Conservation (phyloP, 1,284 basidiomycete species). For the Chalciporus sp. region DNA sequence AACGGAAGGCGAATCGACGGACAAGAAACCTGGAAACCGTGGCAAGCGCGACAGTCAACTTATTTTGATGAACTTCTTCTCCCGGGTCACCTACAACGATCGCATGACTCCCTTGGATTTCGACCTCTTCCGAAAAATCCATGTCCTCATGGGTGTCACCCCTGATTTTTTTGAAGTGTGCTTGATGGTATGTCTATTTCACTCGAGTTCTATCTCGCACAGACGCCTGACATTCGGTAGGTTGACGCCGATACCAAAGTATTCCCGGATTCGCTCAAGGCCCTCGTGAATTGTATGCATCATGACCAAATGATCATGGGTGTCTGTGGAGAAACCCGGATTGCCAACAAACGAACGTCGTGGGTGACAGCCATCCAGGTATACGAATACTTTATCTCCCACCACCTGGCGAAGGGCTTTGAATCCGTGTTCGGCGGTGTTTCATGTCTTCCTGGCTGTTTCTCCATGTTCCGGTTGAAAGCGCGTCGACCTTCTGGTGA, state of each 20-base stretch:
- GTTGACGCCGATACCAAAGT: conserved; percentile 98
- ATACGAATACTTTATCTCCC: conserved; percentile 99
- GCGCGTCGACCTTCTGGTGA: conserved; percentile 85
- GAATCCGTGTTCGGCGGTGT: conserved; percentile 99
- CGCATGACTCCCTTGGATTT: conserved; percentile 98
- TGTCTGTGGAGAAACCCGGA: conserved; percentile 97
- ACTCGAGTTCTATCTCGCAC: not conserved
- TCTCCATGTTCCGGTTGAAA: conserved; percentile 99
- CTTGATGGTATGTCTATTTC: conserved; percentile 77
- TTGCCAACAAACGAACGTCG: conserved; percentile 96
- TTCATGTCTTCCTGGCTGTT: conserved; percentile 97
- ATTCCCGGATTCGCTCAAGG: conserved; percentile 82
- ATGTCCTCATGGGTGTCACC: conserved; percentile 97
- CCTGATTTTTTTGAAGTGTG: conserved; percentile 98
- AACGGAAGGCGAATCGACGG: conserved; percentile 77
- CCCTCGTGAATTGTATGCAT: conserved; percentile 97
- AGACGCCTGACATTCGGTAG: conserved; percentile 44
- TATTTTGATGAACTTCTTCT: conserved; percentile 99
- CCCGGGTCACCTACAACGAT: conserved; percentile 98
- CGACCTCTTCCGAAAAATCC: conserved; percentile 96
- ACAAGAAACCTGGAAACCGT: conserved; percentile 96
- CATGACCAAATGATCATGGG: conserved; percentile 99
- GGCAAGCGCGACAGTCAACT: conserved; percentile 99
- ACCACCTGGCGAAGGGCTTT: conserved; percentile 97
- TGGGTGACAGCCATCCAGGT: conserved; percentile 99